Conservation (phyloP, 257 asterid species). For the Jasminum sambac region DNA sequence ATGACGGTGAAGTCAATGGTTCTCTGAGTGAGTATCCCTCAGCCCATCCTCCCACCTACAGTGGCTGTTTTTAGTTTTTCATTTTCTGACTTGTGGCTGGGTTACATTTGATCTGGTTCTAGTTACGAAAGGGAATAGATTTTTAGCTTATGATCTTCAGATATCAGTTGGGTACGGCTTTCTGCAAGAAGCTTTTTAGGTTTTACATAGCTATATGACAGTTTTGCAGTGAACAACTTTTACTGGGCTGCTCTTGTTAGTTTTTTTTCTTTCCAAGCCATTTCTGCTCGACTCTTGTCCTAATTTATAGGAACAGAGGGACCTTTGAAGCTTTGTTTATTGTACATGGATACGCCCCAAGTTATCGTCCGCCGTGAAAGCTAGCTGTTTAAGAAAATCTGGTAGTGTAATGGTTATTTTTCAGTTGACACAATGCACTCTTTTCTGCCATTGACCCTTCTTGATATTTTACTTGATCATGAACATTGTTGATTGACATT, state of each 20-base stretch:
- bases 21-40: neutral
- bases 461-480: too few relatives aligned
- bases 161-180: neutral
- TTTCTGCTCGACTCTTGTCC: neutral
- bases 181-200: neutral
- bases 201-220: neutral
- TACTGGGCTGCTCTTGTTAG: neutral
- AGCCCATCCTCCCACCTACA: neutral
- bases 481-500: too few relatives aligned
- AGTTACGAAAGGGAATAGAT: neutral
- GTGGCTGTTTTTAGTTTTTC: neutral
- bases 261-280: neutral
- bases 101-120: neutral
- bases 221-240: neutral
- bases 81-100: neutral
- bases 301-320: neutral
- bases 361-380: too few relatives aligned
- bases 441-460: too few relatives aligned
- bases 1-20: conserved; percentile 15
- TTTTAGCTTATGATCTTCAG: neutral
- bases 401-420: too few relatives aligned
- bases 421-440: too few relatives aligned
- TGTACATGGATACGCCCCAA: neutral
- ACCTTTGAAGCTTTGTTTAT: neutral
- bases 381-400: too few relatives aligned